A percentile compares a stretch with the other conserved stretches of the same genome.
phyloP scores from a whole-genome alignment of 148 eudicot genomes.

The Rhododendron henanense region DNA sequence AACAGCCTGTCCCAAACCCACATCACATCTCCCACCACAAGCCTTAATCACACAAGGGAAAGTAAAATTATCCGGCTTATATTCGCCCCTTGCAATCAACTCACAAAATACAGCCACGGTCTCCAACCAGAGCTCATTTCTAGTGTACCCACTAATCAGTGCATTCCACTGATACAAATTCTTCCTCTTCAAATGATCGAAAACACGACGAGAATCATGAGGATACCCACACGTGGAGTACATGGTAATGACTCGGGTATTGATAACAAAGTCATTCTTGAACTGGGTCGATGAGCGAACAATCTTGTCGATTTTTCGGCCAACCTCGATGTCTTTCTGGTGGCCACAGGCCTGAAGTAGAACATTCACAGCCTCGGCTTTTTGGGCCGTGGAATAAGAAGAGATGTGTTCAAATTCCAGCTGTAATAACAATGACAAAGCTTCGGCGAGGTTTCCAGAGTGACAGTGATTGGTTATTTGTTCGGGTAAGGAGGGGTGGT shows the following conservation, averaged over 20 bases:
- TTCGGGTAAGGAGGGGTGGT: conserved; percentile 8
- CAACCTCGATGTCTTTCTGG: conserved; percentile 32
- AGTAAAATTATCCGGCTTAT: conserved; percentile 57
- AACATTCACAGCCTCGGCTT: conserved; percentile 24
- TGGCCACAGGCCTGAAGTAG: conserved; percentile 49
- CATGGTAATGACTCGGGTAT: conserved; percentile 50
- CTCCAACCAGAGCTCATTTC: conserved; percentile 42
- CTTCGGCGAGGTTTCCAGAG: conserved; percentile 27
- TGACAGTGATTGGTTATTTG: conserved; percentile 20
- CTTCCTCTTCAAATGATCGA: conserved; percentile 30
- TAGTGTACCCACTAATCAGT: conserved; percentile 49
- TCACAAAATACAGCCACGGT: conserved; percentile 34
- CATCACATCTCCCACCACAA: conserved; percentile 38
- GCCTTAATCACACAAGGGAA: conserved; percentile 61
- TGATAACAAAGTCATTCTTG: conserved; percentile 30
- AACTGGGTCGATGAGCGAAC: conserved; percentile 26
- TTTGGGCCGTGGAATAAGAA: background rate
- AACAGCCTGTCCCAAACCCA: conserved; percentile 31
- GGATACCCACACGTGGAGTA: conserved; percentile 47
- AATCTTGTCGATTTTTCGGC: conserved; percentile 35
- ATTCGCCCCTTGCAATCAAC: conserved; percentile 23
- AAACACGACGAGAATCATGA: conserved; percentile 31
- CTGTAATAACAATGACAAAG: conserved; percentile 23
- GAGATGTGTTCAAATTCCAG: conserved; percentile 1
- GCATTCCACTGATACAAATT: conserved; percentile 58